Evolutionary conservation across 2,329 filamentous ascomycete genomes (phyloP), one percentile per base, ranked within the genome.

Genomic region (Apiospora kogelbergensis): DNA sequence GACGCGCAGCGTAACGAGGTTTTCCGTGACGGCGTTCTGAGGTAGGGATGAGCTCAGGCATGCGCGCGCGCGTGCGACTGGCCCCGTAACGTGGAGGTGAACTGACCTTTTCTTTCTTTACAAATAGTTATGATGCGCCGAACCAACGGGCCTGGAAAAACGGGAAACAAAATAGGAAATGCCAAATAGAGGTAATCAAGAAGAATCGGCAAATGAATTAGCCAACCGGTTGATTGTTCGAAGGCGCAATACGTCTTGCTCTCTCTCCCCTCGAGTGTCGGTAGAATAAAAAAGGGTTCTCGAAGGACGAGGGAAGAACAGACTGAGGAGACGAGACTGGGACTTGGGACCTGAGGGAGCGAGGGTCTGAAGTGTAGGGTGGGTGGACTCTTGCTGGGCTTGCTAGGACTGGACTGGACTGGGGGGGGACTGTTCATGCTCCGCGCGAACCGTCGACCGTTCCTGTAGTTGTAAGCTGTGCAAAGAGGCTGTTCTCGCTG

Each of bases 351-450:
- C 30, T 60, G 53, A 60, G 53, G 53, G 53, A 37, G 53, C 53
- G 53, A 60, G 53, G 53, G 53, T 60, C 53, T 57, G 53, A 60
- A 15, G 53, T 60, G 53, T 60, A 60, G 53, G 53, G 53, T 60
- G 53, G 30, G 26, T 17, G 24, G 24, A 26, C 48, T 33, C 15
- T 30, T 33, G 22, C 45, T 48, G 10, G 22, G 22, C 22, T 11
- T 4, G n/a, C 33, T 33, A 3, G 33, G 33, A 33, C 33, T 33
- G 30, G 53, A 57, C 48, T 3, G 26, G 48, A 33, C 48, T 57
- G n/a, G 53, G 53, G 63, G 63, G 63, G 63, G 17, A 20, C 11
- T 65, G 63, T 30, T 65, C 10, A n/a, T 60, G 53, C 53, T 57
- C 17, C 53, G 26, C 30, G 53, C 17, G 53, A 60, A 60, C 53